Base-by-base conservation (phyloP, 2,329 filamentous ascomycete genomes). In the Nemania abortiva region DNA sequence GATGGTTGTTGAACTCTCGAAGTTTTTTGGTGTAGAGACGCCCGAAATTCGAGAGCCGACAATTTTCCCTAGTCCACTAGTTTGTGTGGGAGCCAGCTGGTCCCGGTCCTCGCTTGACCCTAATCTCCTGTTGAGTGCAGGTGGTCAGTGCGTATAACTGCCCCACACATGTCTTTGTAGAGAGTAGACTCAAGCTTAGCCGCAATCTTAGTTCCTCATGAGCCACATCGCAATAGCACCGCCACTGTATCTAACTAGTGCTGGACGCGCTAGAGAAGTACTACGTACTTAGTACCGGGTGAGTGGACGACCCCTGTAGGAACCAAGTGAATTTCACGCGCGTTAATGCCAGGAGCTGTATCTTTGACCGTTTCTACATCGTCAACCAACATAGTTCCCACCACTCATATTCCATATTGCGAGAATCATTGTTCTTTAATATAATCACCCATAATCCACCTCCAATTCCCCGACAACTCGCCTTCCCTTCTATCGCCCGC, bases 11-110 rank as follows among this genome's bases (percentile, higher is more conserved):
- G 68, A 69, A 69, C 72, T 74, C 72, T 74, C 65, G 71, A 74
- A 69, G 70, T 64, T 77, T 76, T 74, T 73, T 73, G 67, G 66
- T 63, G 65, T 69, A 71, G 59, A 69, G 63, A 65, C 65, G 64
- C 66, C 67, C 73, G 58, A 77, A 76, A 76, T 74, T 77, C 59
- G 63, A 71, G 70, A 74, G 69, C 74, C 74, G 75, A 75, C 67
- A 77, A 78, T 78, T 78, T 79, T 78, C 76, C 76, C 55, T 71
- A 52, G 47, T 71, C 67, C 66, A 65, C 64, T 70, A 73, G 75
- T 73, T 79, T 79, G 76, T 79, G 77, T 76, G 77, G 75, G 77
- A 72, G 74, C 63, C 69, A 69, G 71, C 66, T 68, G 70, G 72
- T 68, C 53, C 49, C 63, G 20, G 60, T 68, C 73, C 70, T 73